Evolutionary conservation across 805 yeast genomes (phyloP), one percentile per base, ranked within the genome.

Genomic region (Kazachstania psychrophila): DNA sequence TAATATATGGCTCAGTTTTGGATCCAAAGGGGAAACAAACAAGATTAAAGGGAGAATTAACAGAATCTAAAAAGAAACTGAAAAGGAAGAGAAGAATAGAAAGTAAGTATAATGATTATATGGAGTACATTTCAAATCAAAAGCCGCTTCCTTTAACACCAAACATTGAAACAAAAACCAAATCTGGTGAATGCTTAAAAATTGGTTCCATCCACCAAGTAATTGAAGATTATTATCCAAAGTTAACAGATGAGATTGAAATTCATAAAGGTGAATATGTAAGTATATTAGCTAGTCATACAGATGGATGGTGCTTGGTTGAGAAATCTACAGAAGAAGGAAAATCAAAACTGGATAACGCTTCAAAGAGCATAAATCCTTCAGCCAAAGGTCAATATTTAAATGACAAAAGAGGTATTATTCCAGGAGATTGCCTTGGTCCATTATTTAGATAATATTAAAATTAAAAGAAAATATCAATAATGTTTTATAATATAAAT

Each of bases 271-370:
- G 65, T 3, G 69, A 64, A 23, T 47, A 28, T 37, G 58, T 60
- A 8, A 52, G 50, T 41, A 46, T 65, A 1, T 39, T 65, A 6
- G 66, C 68, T 2, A 54, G 57, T 13, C 70, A 66, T 45, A 60
- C 67, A 2, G 70, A 66, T 43, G 69, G 69, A 3, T 66, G 70
- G 70, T 65, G 68, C 38, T 43, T 66, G 10, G 67, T 56, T 2
- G 69, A 65, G 36, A 64, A 58, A 34, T 58, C 62, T 37, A 41
- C 46, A 12, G 15, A 14, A 11, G 39, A 41, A 15, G 67, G 64
- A 0, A 34, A 41, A 5, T 4, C 37, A 25, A 17, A 39, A 19
- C 31, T 40, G 5, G 30, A 34, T 23, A 17, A 28, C 16, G 19
- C 23, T 15, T 8, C 23, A 3, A 31, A 23, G 4, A 29, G 23